phyloP scores from a whole-genome alignment of 352 stramenopile genomes.

The Phytophthora boehmeriae region DNA sequence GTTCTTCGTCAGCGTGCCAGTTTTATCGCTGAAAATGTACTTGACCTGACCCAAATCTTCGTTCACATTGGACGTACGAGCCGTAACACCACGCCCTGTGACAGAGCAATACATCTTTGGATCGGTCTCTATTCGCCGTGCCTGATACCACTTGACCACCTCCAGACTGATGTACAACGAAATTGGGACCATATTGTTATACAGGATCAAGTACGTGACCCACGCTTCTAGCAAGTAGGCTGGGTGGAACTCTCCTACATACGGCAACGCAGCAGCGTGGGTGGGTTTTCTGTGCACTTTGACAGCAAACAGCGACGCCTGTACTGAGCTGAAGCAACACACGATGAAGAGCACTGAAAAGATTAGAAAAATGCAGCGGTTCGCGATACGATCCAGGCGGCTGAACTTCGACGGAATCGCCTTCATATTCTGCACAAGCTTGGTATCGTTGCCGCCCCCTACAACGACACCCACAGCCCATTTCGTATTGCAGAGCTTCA shows the following conservation, averaged over 20 bases:
- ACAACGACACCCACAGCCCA: slow-evolving; percentile 84
- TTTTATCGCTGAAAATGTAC: slow-evolving; percentile 99
- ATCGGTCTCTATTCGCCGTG: slow-evolving; percentile 91
- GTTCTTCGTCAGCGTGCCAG: slow-evolving; percentile 99
- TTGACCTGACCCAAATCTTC: slow-evolving; percentile 97
- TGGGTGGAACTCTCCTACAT: slow-evolving; percentile 36
- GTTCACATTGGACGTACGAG: slow-evolving; percentile 93
- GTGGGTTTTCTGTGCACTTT: slow-evolving; percentile 35
- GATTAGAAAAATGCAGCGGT: slow-evolving; percentile 86
- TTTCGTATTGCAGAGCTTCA: slow-evolving; percentile 88
- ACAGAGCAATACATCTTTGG: slow-evolving; percentile 60
- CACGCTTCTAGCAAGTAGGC: slow-evolving; percentile 64
- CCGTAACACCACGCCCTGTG: slow-evolving; percentile 74
- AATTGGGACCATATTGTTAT: slow-evolving; percentile 95
- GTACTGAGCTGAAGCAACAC: slow-evolving; percentile 72
- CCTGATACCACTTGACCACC: slow-evolving; percentile 95
- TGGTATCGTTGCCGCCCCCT: slow-evolving; percentile 78
- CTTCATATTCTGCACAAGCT: slow-evolving; percentile 88
- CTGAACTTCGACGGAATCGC: slow-evolving; percentile 88
- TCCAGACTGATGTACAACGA: slow-evolving; percentile 98
- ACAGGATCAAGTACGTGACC: slow-evolving; percentile 86
- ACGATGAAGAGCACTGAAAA: slow-evolving; percentile 78
- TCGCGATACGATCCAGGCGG: slow-evolving; percentile 75
- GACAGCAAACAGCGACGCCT: slow-evolving; percentile 49
- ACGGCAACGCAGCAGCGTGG: slow-evolving; percentile 32